Conservation (phyloP, 495 filamentous ascomycete species). For the Cercophora newfieldiana region DNA sequence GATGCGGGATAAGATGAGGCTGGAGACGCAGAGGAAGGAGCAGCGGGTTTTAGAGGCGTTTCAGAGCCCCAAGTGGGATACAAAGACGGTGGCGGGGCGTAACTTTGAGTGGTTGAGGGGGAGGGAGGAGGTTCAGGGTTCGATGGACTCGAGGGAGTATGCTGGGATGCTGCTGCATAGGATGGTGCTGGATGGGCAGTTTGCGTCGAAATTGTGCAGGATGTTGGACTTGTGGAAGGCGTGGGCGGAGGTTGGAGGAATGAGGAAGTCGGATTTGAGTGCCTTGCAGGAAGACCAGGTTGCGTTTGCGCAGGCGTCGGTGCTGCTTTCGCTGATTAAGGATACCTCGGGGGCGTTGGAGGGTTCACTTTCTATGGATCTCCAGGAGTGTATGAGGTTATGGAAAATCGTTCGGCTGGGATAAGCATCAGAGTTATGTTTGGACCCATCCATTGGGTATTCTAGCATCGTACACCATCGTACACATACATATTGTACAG, state of each 20-base stretch:
- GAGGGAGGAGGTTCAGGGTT: conserved; percentile 29
- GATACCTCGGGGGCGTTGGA: conserved; percentile 48
- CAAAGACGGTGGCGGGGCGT: conserved; percentile 51
- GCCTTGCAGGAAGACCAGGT: conserved; percentile 44
- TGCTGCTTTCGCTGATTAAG: conserved; percentile 53
- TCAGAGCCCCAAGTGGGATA: conserved; percentile 56
- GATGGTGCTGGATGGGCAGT: conserved; percentile 54
- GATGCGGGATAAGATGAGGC: conserved; percentile 38
- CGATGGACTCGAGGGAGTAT: conserved; percentile 36
- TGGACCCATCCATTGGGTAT: background rate
- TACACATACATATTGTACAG: conserved; percentile 6
- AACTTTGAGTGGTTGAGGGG: conserved; percentile 48
- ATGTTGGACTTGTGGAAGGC: conserved; percentile 59
- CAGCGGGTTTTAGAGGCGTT: conserved; percentile 53
- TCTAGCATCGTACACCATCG: background rate
- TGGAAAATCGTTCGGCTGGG: conserved; percentile 61
- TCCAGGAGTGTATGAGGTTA: conserved; percentile 61
- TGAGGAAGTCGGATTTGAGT: conserved; percentile 53
- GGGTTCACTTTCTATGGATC: conserved; percentile 56
- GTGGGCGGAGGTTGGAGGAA: conserved; percentile 59
- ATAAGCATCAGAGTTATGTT: conserved; percentile 22
- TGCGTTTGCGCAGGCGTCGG: conserved; percentile 53
- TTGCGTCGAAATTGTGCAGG: conserved; percentile 43
- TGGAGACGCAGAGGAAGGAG: conserved; percentile 44
- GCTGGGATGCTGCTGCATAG: conserved; percentile 53